These are phyloP conservation scores for Colletotrichum gigasporum DNA, from an alignment of 2,329 filamentous ascomycete species.

Conservation along the genomic window DNA sequence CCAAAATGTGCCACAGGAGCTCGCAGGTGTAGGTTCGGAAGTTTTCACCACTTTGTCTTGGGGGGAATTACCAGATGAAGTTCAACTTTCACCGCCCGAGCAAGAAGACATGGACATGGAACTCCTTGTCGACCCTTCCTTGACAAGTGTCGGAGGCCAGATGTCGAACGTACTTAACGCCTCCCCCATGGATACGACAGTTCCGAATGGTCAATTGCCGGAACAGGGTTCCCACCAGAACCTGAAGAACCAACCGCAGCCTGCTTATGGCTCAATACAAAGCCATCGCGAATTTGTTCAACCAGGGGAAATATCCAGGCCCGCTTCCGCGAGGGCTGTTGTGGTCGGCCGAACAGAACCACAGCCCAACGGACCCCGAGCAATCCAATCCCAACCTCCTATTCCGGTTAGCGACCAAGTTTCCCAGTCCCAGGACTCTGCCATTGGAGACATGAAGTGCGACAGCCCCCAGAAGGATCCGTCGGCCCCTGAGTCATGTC, in stretches of 20 bases:
- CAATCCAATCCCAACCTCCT: not conserved
- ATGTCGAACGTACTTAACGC: not conserved
- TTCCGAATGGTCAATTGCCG: not conserved
- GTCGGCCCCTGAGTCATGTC: not conserved
- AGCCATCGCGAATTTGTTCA: conserved; percentile 5
- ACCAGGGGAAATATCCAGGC: conserved; percentile 13
- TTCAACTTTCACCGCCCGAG: conserved; percentile 19
- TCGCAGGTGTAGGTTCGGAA: conserved; percentile 27
- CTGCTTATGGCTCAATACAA: not conserved
- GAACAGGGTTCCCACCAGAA: not conserved
- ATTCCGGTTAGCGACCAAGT: not conserved
- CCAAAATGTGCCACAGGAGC: conserved; percentile 4
- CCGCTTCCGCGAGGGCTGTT: not conserved
- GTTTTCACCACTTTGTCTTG: not conserved
- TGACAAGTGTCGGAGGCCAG: not conserved
- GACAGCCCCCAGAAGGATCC: not conserved
- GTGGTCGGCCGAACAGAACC: not conserved
- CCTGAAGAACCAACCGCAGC: not conserved
- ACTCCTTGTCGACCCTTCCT: conserved; percentile 13
- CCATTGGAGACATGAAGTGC: not conserved
- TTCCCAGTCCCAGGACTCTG: not conserved
- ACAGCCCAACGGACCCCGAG: not conserved
- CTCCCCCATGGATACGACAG: not conserved
- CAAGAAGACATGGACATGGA: conserved; percentile 16
- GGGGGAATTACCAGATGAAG: conserved; percentile 6